Base-by-base conservation (phyloP, 176 grass and related monocot species). In the Bolboschoenus planiculmis region DNA sequence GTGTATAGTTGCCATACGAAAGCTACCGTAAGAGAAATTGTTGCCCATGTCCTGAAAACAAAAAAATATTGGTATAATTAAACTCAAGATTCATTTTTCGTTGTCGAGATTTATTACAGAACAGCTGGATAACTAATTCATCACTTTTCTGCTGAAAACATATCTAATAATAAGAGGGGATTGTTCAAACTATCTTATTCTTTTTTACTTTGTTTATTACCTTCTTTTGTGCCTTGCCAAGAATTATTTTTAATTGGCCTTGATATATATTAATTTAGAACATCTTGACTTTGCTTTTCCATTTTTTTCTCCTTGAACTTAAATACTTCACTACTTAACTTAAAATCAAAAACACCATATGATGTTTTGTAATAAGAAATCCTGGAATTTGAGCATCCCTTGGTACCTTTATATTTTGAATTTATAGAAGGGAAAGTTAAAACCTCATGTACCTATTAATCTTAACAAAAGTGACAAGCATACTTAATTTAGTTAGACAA, bases 1-100 rank as follows among this genome's bases (percentile, higher is more conserved):
- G 96, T 99, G 92, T 95, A 99, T 63, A 99, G 85, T 88, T 99
- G 96, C 96, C 96, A 99, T 10, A 46, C 66, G 84, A 95, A 99
- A 2, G 92, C 91, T 66, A 88, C 20, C 7, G 92, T 88, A 26
- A 99, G 86, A 91, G 83, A 87, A 21, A 90, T 21, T 79, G 89
- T 87, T 81, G 88, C 96, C 92, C 96, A 94, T 40, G 92, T 87
- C 96, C 95, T 98, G 90, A 65, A 56, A 84, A 57, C n/a, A 37
- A 0, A 16, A 75, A 75, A 8, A 50, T 31, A 75, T 8, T 75
- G 4, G 26, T 30, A 75, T 27, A 30, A 75, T 50, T 48, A 48
- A 75, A 30, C 4, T 29, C 3, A 29, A 29, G 4, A 29, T 48
- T 75, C 5, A 50, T 46, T 75, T 10, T 21, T 74, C 4, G 0